Evolutionary conservation across 306 rosid species (phyloP), one percentile per base, ranked within the genome.

Genomic region (Malus asiatica): DNA sequence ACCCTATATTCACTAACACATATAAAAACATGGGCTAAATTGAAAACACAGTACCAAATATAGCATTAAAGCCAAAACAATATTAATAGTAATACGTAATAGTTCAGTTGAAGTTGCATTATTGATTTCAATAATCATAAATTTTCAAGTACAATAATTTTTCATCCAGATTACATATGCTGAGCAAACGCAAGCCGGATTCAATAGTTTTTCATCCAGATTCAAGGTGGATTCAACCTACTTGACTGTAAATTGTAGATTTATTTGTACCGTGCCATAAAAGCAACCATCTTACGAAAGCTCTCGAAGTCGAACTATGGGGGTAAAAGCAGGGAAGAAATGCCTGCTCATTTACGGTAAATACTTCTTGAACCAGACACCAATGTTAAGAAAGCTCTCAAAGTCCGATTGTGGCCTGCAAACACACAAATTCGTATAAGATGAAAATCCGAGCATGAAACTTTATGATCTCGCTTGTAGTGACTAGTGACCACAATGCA

Each of bases 371-470:
- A 95, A 95, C 97, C 97, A 95, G 30, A 86, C 88, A 19, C 92
- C 97, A 79, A 95, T 88, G 74, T 89, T 95, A 59, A 95, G 90
- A 82, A 77, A 92, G 86, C 93, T 86, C 86, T 95, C 98, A 25
- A 86, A 95, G 84, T 92, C 96, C 1, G 98, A 88, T 85, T 89
- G 97, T 13, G 98, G 98, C 85, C 98, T 95, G 81, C 68, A 71
- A 20, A 71, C 32, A 25, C 2, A 33, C 2, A 38, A 60, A 44
- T 60, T 60, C 18, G 29, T 40, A 60, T 23, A 22, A 72, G 68
- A 73, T 73, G 20, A 22, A 58, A 42, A 73, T 22, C 57, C 8
- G 11, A 60, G 68, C 10, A 38, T 13, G 53, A 58, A 33, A 72
- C 11, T 72, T 9, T 53, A 59, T 23, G 29, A 57, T 11, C 67